A percentile compares a stretch with the other conserved stretches of the same genome.
phyloP scores from a whole-genome alignment of 2,329 filamentous ascomycete genomes.

The Alternaria triticimaculans region DNA sequence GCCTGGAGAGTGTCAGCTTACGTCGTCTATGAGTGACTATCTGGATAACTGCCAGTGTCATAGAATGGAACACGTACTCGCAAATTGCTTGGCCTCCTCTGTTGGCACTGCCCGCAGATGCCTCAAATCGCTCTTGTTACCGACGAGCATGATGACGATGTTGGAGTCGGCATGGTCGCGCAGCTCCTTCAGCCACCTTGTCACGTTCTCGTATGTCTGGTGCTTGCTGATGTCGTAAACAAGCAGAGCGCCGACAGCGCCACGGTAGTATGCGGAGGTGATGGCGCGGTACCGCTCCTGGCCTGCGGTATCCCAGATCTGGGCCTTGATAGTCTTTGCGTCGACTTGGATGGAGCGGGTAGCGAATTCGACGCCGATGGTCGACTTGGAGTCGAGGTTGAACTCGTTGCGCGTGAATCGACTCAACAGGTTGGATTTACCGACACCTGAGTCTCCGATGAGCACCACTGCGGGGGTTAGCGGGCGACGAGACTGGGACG shows the following conservation, averaged over 20 bases:
- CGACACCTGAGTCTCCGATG: slow-evolving; percentile 98
- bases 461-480: slow-evolving; percentile 75
- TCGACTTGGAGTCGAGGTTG: slow-evolving; percentile 99
- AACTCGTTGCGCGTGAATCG: slow-evolving; percentile 99
- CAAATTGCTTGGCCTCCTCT: slow-evolving; percentile 97
- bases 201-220: slow-evolving; percentile 99
- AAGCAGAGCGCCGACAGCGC: slow-evolving; percentile 93
- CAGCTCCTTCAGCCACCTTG: slow-evolving; percentile 98
- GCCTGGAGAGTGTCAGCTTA: slow-evolving; percentile 60
- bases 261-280: slow-evolving; percentile 98
- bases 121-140: slow-evolving; percentile 99
- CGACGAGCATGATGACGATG: slow-evolving; percentile 99
- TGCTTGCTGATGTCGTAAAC: slow-evolving; percentile 99
- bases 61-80: slow-evolving; percentile 68
- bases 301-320: slow-evolving; percentile 99
- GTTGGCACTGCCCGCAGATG: slow-evolving; percentile 96
- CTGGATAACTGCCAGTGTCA: background rate
- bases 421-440: slow-evolving; percentile 99
- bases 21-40: background rate
- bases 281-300: slow-evolving; percentile 99
- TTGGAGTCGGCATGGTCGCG: slow-evolving; percentile 97
- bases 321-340: slow-evolving; percentile 99
- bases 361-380: slow-evolving; percentile 98
- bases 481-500: slow-evolving; percentile 23
- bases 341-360: slow-evolving; percentile 99